Evolutionary conservation across 345 rosid genomes (phyloP).

Genomic region (Bruguiera gymnorhiza): DNA sequence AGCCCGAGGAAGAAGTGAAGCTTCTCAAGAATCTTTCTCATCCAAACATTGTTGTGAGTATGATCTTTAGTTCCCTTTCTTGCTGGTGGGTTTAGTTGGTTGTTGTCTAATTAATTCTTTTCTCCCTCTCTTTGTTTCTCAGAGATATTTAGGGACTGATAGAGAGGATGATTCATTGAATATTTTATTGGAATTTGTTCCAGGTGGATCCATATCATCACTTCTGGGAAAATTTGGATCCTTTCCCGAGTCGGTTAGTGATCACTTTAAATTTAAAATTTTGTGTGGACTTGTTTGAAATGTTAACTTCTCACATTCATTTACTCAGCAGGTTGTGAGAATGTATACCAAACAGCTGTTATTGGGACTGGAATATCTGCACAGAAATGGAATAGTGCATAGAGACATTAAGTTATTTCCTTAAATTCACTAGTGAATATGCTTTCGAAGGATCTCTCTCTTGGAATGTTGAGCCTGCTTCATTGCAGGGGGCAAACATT

Average conservation of each 20-base stretch:
- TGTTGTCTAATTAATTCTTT: neutral
- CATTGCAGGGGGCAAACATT: conserved; percentile 31
- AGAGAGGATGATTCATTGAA: conserved; percentile 32
- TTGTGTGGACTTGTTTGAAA: conserved; percentile 1
- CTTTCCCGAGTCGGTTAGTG: conserved; percentile 35
- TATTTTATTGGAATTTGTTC: conserved; percentile 33
- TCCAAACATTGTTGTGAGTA: conserved; percentile 31
- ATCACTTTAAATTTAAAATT: neutral
- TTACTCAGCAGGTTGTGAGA: conserved; percentile 24
- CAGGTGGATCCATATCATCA: conserved; percentile 34
- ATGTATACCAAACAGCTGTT: conserved; percentile 32
- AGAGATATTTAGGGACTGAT: conserved; percentile 34
- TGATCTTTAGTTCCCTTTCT: neutral
- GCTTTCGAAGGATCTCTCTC: neutral
- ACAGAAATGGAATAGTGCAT: conserved; percentile 29
- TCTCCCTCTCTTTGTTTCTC: neutral
- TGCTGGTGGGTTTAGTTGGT: conserved; percentile 6
- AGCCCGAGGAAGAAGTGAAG: conserved; percentile 34
- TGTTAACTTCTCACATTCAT: conserved; percentile 14
- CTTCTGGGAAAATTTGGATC: conserved; percentile 35
- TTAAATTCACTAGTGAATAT: neutral
- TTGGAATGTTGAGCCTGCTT: conserved; percentile 12
- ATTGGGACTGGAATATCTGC: conserved; percentile 29
- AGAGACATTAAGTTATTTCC: conserved; percentile 29
- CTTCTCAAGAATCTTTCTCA: conserved; percentile 36